Base-by-base conservation (phyloP, 2,329 filamentous ascomycete genomes). In the Curvularia eragrostidis region DNA sequence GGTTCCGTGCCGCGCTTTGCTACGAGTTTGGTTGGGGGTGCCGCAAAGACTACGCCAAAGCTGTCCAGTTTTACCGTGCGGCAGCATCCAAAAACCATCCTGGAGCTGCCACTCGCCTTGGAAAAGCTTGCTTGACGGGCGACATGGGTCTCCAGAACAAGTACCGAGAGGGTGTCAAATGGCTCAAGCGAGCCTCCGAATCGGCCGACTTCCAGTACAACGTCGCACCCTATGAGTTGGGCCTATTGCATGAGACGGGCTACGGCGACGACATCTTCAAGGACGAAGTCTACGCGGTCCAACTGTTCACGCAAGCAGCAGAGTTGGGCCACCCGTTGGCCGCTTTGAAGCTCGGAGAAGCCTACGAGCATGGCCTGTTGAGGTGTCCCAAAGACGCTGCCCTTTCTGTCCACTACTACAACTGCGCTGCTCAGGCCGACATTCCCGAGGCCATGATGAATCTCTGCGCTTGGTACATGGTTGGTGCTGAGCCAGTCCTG, bases 21-120 rank as follows among this genome's bases (percentile, higher is more conserved):
- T 98, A 98, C 79, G 95, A 99, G 77, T 98, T 97, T 77, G 95
- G 93, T 61, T 99, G 95, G 95, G 95, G 95, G 39, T 96, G 90
- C 70, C 88, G 92, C 56, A 92, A 92, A 71, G 93, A 97, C 71
- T 90, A 91, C 56, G 87, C 90, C 48, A 97, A 97, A 78, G 94
- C 95, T 42, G 91, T 96, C 1, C 93, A 98, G 74, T 99, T 95
- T 76, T 90, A 97, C 73, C 89, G 94, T 53, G 89, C 90, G 61
- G 91, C 93, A 9, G 93, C 95, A 2, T 91, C 93, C 6, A 98
- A 97, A 77, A 91, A 93, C 59, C 95, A 99, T 71, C 95, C 95
- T 0, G 95, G 95, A 48, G 94, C 95, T 48, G 97, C 97, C 85
- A 91, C 93, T 53, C 89, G 95, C 56, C 85, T 99, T 51, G 94